Conservation (phyloP, 345 rosid species). For the Citrus sinensis region DVS_A1.0 CM039166.1:18417501-18418000, state of each 20-base stretch:
- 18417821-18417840: constrained; percentile 89
- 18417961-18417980: constrained; percentile 89
- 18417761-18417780: constrained; percentile 61
- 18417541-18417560: constrained; percentile 83
- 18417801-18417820: constrained; percentile 80
- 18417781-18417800: constrained; percentile 85
- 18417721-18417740: constrained; percentile 48
- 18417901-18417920: constrained; percentile 5
- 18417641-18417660: constrained; percentile 28
- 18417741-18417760: constrained; percentile 65
- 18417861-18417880: constrained; percentile 27
- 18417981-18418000: constrained; percentile 75
- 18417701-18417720: constrained; percentile 37
- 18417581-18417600: constrained; percentile 80
- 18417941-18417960: constrained; percentile 66
- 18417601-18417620: constrained; percentile 65
- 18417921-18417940: constrained; percentile 4
- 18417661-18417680: constrained; percentile 79
- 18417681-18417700: constrained; percentile 56
- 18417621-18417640: constrained; percentile 57
- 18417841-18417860: constrained; percentile 76
- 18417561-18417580: constrained; percentile 62
- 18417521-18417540: constrained; percentile 83
- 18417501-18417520: constrained; percentile 72
- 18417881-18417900: constrained; percentile 18